Percentiles rank a stretch among this genome's conserved stretches.
phyloP scores from a whole-genome alignment of 805 yeast species.

The Starmerella davenportii region DNA sequence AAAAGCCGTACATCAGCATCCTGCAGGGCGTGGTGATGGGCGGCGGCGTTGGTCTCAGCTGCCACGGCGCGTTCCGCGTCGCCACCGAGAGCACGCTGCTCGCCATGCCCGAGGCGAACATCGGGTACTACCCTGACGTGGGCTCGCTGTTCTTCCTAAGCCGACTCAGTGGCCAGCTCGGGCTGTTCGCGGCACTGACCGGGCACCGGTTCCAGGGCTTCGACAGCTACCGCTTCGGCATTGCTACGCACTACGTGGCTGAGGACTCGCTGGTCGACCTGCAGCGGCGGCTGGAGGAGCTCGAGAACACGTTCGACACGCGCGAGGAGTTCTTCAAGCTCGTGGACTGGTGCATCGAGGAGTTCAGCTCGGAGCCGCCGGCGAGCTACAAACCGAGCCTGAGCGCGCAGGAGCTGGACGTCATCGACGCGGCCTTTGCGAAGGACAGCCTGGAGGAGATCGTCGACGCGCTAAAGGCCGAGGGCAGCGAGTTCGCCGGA shows the following conservation, averaged over 20 bases:
- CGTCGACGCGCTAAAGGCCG: constrained; percentile 24
- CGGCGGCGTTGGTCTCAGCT: constrained; percentile 86
- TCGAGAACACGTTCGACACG: neutral
- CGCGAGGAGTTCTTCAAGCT: constrained; percentile 25
- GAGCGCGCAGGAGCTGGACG: constrained; percentile 35
- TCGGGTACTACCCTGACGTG: constrained; percentile 92
- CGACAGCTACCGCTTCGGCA: constrained; percentile 68
- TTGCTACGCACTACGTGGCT: constrained; percentile 60
- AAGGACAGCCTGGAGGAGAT: constrained; percentile 35
- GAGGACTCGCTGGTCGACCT: constrained; percentile 48
- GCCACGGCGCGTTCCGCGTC: constrained; percentile 80
- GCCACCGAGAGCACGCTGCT: constrained; percentile 82
- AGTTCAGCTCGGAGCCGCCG: constrained; percentile 36
- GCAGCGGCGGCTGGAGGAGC: constrained; percentile 22
- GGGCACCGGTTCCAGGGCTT: constrained; percentile 61
- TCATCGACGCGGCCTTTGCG: constrained; percentile 55
- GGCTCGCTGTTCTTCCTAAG: constrained; percentile 85
- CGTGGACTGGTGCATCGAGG: constrained; percentile 60
- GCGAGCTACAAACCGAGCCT: constrained; percentile 36
- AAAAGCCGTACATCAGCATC: constrained; percentile 70
- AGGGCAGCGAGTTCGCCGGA: constrained; percentile 49
- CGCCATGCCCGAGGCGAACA: constrained; percentile 97
- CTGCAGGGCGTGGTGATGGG: constrained; percentile 95
- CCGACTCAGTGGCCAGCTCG: constrained; percentile 61
- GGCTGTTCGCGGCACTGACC: constrained; percentile 71